A percentile compares a stretch with the other conserved stretches of the same genome.
phyloP scores from a whole-genome alignment of 805 yeast genomes.

The Cyberlindnera bimundalis region DNA sequence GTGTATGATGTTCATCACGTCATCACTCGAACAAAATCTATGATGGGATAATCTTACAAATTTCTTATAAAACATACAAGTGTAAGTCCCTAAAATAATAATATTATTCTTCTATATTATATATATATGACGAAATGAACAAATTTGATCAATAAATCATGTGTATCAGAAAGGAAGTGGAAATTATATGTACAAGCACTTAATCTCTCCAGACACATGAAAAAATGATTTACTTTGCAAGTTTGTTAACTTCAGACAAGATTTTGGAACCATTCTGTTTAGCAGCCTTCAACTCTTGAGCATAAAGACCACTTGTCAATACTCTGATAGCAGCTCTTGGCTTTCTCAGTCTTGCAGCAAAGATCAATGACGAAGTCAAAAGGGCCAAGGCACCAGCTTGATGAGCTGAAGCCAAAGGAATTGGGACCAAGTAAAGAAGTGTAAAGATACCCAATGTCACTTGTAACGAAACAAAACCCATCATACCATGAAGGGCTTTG shows the following conservation, averaged over 20 bases:
- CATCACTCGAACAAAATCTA: too few species aligned
- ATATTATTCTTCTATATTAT: too few species aligned
- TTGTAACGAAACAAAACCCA: conserved; percentile 84
- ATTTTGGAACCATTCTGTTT: conserved; percentile 31
- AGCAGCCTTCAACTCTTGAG: conserved; percentile 27
- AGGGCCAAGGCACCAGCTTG: conserved; percentile 96
- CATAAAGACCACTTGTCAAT: conserved; percentile 32
- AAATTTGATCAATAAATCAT: neutral
- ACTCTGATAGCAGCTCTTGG: conserved; percentile 47
- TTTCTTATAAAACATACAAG: too few species aligned
- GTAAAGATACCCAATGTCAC: conserved; percentile 86
- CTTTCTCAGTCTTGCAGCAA: conserved; percentile 53
- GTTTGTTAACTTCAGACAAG: conserved; percentile 34
- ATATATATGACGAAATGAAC: neutral
- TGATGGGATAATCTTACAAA: too few species aligned
- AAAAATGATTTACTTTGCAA: conserved; percentile 23
- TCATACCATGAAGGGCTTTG: conserved; percentile 56
- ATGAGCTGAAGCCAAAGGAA: conserved; percentile 89
- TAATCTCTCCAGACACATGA: neutral
- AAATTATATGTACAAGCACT: conserved; percentile 1
- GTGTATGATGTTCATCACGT: too few species aligned
- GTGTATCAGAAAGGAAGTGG: neutral
- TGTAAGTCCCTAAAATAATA: too few species aligned
- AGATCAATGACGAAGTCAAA: conserved; percentile 70
- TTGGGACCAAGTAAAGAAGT: conserved; percentile 83